These are phyloP conservation scores for Malassezia arunalokei DNA, from an alignment of 1,284 basidiomycete species.

Conservation along the genomic window DNA sequence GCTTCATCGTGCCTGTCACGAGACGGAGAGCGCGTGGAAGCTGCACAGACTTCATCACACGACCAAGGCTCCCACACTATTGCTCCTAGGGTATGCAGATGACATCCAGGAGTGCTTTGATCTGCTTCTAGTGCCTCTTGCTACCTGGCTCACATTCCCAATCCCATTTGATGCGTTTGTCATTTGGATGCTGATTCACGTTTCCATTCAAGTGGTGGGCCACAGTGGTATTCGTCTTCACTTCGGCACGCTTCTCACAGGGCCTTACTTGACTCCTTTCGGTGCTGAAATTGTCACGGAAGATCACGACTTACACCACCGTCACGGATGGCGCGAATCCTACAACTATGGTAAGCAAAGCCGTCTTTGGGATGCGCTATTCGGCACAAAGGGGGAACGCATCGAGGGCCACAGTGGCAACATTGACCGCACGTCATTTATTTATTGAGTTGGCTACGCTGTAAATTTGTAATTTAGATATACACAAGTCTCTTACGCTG, in stretches of 20 bases:
- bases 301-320: constrained; percentile 45
- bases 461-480: too few species aligned
- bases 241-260: constrained; percentile 26
- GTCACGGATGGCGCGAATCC: constrained; percentile 31
- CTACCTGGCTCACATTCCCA: constrained; percentile 22
- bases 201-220: constrained; percentile 30
- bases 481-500: too few species aligned
- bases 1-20: constrained; percentile 36
- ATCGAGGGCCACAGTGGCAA: constrained; percentile 22
- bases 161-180: constrained; percentile 25
- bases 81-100: constrained; percentile 29
- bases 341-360: constrained; percentile 43
- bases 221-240: constrained; percentile 35
- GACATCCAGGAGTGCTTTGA: constrained; percentile 34
- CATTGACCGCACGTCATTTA: constrained; percentile 8
- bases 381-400: constrained; percentile 30
- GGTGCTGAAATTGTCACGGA: constrained; percentile 32
- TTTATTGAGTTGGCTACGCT: background rate
- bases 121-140: constrained; percentile 26
- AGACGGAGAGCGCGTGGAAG: constrained; percentile 21
- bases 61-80: constrained; percentile 33
- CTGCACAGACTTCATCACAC: constrained; percentile 28
- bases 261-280: constrained; percentile 21
- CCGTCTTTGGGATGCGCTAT: constrained; percentile 37
- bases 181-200: constrained; percentile 25